Conservation (phyloP, 768 basidiomycete species). For the Leccinum longicurvipes region DNA sequence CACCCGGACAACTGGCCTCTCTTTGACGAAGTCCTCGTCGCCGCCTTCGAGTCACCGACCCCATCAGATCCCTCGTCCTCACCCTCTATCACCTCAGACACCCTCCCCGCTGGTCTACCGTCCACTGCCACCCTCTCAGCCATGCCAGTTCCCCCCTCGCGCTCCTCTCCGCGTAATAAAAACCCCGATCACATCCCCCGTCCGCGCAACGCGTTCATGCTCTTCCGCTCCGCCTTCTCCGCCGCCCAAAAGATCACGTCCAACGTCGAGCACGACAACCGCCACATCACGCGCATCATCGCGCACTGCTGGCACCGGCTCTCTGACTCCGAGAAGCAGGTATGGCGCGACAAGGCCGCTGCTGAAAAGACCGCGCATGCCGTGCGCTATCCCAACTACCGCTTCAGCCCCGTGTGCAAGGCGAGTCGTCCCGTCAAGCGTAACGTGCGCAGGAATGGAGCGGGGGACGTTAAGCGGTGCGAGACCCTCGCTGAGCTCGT, state of each 20-base stretch:
- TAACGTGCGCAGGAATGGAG: constrained; percentile 50
- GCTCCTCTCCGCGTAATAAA: constrained; percentile 27
- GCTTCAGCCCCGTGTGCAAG: constrained; percentile 47
- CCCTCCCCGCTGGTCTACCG: constrained; percentile 2
- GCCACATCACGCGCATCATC: constrained; percentile 55
- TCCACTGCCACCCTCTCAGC: constrained; percentile 21
- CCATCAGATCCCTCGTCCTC: neutral
- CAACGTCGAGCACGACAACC: constrained; percentile 53
- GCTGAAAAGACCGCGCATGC: constrained; percentile 50
- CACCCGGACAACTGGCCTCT: constrained; percentile 21
- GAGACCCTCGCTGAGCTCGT: constrained; percentile 48
- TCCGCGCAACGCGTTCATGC: constrained; percentile 47
- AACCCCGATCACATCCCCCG: constrained; percentile 42
- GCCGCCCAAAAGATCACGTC: constrained; percentile 46
- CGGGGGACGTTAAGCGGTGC: constrained; percentile 47
- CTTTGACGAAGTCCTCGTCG: constrained; percentile 19
- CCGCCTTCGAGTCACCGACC: neutral
- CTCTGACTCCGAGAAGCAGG: constrained; percentile 45
- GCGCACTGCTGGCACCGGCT: constrained; percentile 55
- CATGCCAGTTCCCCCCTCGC: constrained; percentile 32
- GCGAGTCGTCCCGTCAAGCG: constrained; percentile 45
- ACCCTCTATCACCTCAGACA: constrained; percentile 11
- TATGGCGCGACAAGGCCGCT: constrained; percentile 51
- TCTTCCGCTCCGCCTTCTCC: constrained; percentile 61
- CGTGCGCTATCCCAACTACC: constrained; percentile 50